Conservation (phyloP, 768 basidiomycete species). For the Boletus insuetus region DNA sequence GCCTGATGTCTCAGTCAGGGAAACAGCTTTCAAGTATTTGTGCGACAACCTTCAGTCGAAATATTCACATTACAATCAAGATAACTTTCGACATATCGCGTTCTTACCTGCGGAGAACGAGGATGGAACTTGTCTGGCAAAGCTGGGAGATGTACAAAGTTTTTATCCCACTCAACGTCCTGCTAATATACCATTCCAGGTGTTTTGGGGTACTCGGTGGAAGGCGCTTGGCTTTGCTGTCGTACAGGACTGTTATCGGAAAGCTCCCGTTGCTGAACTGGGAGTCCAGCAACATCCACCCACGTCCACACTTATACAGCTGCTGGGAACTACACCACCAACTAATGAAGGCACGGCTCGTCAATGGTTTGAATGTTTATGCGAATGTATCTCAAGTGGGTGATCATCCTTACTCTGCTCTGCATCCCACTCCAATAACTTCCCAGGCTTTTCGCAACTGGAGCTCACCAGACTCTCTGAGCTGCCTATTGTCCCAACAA, state of each 20-base stretch:
- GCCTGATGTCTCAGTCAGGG: constrained; percentile 41
- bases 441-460: constrained; percentile 50
- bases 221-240: constrained; percentile 68
- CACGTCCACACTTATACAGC: constrained; percentile 48
- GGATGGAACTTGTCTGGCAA: constrained; percentile 48
- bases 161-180: background rate
- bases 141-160: constrained; percentile 55
- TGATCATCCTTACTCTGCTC: constrained; percentile 8
- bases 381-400: constrained; percentile 56
- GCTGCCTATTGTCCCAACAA: constrained; percentile 48
- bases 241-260: constrained; percentile 47
- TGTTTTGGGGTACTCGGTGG: constrained; percentile 31
- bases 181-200: background rate
- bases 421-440: background rate
- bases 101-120: constrained; percentile 74
- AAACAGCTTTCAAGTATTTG: constrained; percentile 71
- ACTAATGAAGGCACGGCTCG: constrained; percentile 47
- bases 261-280: constrained; percentile 53
- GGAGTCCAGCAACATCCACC: constrained; percentile 68
- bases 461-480: constrained; percentile 56
- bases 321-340: constrained; percentile 57
- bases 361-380: constrained; percentile 62
- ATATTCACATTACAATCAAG: constrained; percentile 54
- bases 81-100: constrained; percentile 49
- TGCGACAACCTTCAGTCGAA: constrained; percentile 59